phyloP scores from a whole-genome alignment of 305 asterid genomes.

The Fraxinus ornus region DNA sequence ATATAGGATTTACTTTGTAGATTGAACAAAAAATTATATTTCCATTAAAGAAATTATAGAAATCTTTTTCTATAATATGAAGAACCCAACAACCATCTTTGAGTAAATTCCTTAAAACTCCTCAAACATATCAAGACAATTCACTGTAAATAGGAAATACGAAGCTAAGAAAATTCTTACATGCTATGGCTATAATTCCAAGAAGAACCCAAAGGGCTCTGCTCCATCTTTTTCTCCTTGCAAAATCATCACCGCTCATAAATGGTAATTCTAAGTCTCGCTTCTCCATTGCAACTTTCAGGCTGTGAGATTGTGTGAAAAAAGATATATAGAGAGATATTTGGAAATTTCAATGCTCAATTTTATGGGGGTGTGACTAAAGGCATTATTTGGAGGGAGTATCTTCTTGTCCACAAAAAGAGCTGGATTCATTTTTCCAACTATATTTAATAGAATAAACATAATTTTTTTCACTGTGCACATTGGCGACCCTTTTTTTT shows the following conservation, averaged over 20 bases:
- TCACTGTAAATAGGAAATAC: neutral
- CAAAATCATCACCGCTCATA: conserved; percentile 10
- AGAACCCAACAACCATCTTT: neutral
- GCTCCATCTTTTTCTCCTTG: conserved; percentile 27
- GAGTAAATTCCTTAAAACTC: neutral
- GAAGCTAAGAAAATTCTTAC: conserved; percentile 37
- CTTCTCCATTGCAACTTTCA: conserved; percentile 23
- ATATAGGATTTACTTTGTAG: neutral
- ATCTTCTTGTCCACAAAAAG: neutral
- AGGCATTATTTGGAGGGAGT: neutral
- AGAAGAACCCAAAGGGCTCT: conserved; percentile 29
- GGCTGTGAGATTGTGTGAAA: neutral
- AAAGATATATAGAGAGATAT: neutral
- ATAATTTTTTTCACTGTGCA: neutral
- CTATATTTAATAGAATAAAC: neutral
- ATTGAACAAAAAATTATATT: neutral
- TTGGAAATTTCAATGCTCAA: neutral
- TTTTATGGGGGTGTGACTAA: neutral
- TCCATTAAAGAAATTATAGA: neutral
- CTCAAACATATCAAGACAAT: neutral
- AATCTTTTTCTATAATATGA: neutral
- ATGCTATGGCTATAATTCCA: conserved; percentile 38
- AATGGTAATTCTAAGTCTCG: conserved; percentile 29
- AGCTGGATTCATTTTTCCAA: neutral
- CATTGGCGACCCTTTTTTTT: neutral